Evolutionary conservation across 495 filamentous ascomycete genomes (phyloP), one percentile per base, ranked within the genome.

Genomic region (Annulohypoxylon moriforme): DNA sequence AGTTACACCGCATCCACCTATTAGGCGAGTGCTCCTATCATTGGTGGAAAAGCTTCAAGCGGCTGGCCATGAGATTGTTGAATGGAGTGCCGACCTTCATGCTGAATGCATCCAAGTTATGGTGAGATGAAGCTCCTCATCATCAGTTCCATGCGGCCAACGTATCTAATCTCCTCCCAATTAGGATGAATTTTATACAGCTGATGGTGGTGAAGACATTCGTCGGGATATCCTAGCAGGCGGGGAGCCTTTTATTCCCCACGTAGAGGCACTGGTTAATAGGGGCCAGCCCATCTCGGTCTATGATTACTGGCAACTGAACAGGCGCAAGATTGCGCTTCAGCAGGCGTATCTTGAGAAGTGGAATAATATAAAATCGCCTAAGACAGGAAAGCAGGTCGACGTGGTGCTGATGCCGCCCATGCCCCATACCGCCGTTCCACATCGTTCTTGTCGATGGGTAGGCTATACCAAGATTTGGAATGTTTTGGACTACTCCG

Each of bases 1-100:
- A 20, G 88, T 96, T 14, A 87, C 90, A 18, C 92, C 93, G 5
- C 88, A 91, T 11, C 93, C 93, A 8, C 92, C 93, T 5, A 92
- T 94, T 70, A 85, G 83, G 5, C 88, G 93, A 18, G 92, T 92
- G 10, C 77, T 96, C 6, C 83, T 90, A 14, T 85, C 85, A 6
- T 86, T 88, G 3, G 88, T 89, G 4, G 77, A 83, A 9, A 90
- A 89, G 2, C 84, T 96, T 10, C 82, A 71, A 27, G 82, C 84
- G 22, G 86, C 87, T 64, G 93, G 92, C 44, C 92, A 96, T 68
- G 87, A 90, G 11, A 81, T 95, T 24, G 80, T 88, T 18, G 89
- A 93, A 60, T 86, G 90, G 89, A 82, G 88, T 36, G 87, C 90
- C 10, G 87, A 89, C 53, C 85, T 86, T 46, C 88, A 90, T 71